phyloP scores from a whole-genome alignment of 305 asterid species.

The Stenogyne calaminthoides region DNA sequence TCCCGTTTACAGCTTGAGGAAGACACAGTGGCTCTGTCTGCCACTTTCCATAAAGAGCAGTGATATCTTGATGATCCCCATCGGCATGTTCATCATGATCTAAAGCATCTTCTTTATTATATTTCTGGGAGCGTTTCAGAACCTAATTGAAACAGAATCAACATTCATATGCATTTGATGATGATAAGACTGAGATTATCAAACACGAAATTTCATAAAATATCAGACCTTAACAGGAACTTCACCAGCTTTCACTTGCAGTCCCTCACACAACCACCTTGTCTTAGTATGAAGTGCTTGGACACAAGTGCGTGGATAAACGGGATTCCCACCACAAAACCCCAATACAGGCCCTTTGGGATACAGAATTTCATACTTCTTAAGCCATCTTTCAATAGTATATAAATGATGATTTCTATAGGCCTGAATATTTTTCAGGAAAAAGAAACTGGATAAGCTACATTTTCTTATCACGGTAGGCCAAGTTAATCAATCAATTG shows the following conservation, averaged over 20 bases:
- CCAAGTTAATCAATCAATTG: conserved; percentile 20
- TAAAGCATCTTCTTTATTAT: conserved; percentile 47
- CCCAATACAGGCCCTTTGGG: conserved; percentile 97
- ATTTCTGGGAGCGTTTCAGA: conserved; percentile 61
- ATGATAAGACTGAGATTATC: conserved; percentile 23
- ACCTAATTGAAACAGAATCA: conserved; percentile 45
- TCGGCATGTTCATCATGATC: conserved; percentile 51
- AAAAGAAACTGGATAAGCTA: not conserved
- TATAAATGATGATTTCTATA: conserved; percentile 84
- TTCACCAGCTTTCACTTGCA: conserved; percentile 85
- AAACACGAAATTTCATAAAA: conserved; percentile 25
- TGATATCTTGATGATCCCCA: conserved; percentile 47
- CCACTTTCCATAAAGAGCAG: conserved; percentile 87
- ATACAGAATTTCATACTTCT: conserved; percentile 70
- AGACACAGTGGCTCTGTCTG: conserved; percentile 82
- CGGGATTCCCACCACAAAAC: conserved; percentile 83
- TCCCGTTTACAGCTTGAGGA: conserved; percentile 85
- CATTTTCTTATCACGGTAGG: conserved; percentile 7
- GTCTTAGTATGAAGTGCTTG: conserved; percentile 71
- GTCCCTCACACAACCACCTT: conserved; percentile 89
- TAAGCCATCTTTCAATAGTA: conserved; percentile 89
- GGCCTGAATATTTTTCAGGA: conserved; percentile 57
- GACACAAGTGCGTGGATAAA: conserved; percentile 91
- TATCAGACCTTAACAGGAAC: conserved; percentile 75
- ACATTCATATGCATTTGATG: conserved; percentile 14